Evolutionary conservation across 805 yeast species (phyloP).

Genomic region (Myxozyma mucilagina): DNA sequence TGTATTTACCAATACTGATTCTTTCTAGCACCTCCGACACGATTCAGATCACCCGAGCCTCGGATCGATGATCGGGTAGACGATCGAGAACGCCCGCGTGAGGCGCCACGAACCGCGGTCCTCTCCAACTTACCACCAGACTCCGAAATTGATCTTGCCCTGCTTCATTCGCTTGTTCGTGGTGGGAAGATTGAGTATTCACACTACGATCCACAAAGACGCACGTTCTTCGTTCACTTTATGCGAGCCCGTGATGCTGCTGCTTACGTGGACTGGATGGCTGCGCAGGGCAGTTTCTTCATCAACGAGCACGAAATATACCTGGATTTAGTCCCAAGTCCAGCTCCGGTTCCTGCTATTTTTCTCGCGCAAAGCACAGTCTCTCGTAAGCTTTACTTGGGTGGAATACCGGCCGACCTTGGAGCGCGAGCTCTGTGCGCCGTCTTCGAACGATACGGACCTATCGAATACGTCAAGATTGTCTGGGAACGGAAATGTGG

Average conservation of each 20-base stretch:
- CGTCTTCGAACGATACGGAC: slow-evolving; percentile 25
- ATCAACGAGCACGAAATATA: slow-evolving; percentile 20
- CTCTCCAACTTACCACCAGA: slow-evolving; percentile 28
- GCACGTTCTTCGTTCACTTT: slow-evolving; percentile 24
- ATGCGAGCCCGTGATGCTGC: slow-evolving; percentile 20
- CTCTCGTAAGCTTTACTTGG: slow-evolving; percentile 25
- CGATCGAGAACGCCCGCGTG: not conserved
- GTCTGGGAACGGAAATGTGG: slow-evolving; percentile 29
- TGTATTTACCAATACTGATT: no score
- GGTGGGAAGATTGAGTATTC: slow-evolving; percentile 29
- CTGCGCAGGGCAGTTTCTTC: slow-evolving; percentile 16
- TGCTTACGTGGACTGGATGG: slow-evolving; percentile 19
- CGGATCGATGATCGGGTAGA: no score
- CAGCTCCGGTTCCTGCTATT: slow-evolving; percentile 18
- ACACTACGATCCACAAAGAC: slow-evolving; percentile 21
- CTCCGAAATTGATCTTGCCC: slow-evolving; percentile 26
- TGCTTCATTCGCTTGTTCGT: slow-evolving; percentile 26
- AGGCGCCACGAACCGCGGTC: slow-evolving; percentile 19
- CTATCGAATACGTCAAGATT: slow-evolving; percentile 27
- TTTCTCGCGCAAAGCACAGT: slow-evolving; percentile 18
- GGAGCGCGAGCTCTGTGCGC: slow-evolving; percentile 16
- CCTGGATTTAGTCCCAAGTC: slow-evolving; percentile 21
- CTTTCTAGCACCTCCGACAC: no score
- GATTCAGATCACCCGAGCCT: no score
- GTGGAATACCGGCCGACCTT: slow-evolving; percentile 20